A percentile compares a stretch with the other conserved stretches of the same genome.
Conservation (phyloP, 2,329 filamentous ascomycete species). For the Aspergillus oerlinghausenensis region DNA sequence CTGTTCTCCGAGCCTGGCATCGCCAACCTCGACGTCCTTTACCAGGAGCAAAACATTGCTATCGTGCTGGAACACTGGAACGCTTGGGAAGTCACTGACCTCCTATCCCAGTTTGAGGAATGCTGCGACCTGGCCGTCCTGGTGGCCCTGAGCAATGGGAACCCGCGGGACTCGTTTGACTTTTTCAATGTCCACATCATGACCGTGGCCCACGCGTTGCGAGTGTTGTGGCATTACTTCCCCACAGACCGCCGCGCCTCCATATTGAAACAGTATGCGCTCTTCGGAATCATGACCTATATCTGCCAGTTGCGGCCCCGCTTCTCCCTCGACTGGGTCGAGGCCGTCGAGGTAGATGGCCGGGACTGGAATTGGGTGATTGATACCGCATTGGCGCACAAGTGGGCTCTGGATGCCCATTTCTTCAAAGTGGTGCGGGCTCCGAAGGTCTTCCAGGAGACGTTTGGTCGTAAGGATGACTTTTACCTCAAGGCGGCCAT, state of each 20-base stretch:
- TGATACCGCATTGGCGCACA: neutral
- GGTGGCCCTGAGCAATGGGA: neutral
- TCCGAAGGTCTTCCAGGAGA: slow-evolving; percentile 17
- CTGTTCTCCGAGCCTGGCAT: neutral
- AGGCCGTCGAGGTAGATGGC: neutral
- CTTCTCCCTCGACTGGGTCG: neutral
- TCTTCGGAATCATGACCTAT: slow-evolving; percentile 2
- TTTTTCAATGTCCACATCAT: slow-evolving; percentile 3
- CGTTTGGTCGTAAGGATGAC: slow-evolving; percentile 32
- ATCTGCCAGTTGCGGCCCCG: slow-evolving; percentile 1
- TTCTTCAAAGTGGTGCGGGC: slow-evolving; percentile 4
- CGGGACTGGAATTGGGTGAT: neutral
- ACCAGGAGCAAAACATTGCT: neutral
- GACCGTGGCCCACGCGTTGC: slow-evolving; percentile 1
- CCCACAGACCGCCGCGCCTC: neutral
- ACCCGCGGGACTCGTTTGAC: neutral
- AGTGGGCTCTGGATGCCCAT: neutral
- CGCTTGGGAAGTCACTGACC: slow-evolving; percentile 2
- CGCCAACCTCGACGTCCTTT: neutral
- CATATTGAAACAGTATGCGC: slow-evolving; percentile 1
- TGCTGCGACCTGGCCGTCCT: neutral
- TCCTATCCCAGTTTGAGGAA: neutral
- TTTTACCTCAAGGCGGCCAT: slow-evolving; percentile 43
- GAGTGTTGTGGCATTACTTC: slow-evolving; percentile 1
- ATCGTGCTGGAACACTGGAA: slow-evolving; percentile 3